Evolutionary conservation across 1,284 basidiomycete species (phyloP), one percentile per base, ranked within the genome.

Genomic region (Austroboletus rostrupii): DNA sequence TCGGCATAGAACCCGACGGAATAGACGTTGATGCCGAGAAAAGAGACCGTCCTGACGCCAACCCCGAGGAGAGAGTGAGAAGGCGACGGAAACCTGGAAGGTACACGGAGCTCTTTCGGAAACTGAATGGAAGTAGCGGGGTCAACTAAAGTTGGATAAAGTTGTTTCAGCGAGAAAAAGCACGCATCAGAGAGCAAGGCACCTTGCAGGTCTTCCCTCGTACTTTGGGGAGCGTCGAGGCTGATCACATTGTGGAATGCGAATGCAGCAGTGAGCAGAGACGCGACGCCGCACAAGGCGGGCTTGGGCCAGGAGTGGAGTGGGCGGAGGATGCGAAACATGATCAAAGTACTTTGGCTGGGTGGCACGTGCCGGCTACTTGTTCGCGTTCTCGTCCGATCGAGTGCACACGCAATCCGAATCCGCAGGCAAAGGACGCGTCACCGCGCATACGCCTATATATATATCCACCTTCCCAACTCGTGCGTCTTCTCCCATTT

Each of bases 1-100:
- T 92, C 90, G 14, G 88, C 87, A 66, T 95, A 95, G 64, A 94
- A 88, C 1, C 78, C 92, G 38, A 90, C 81, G 5, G 90, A 88
- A 67, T 95, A 95, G 11, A 94, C 92, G 56, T 86, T 80, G 52
- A 95, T 78, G 6, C 80, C 75, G 40, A 95, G 71, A 69, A 95
- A 92, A 12, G 89, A 88, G 39, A 95, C 92, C 0, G 85, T 90
- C 39, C 92, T 76, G 29, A 92, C 89, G 39, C 92, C 92, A 2
- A 90, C 71, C 1, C 92, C 92, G 12, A 94, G 70, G 6, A 95
- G 76, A 16, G 80, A 76, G 59, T 90, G 78, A 2, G 75, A 70
- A 11, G 85, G 81, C 13, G 80, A 66, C 9, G 78, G 75, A 12
- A 76, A 67, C 60, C 81, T 85, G 20, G 85, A 81, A 26, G 81